Percentiles rank a stretch among this genome's conserved stretches.
These are phyloP conservation scores for Leccinum proliferum DNA, from an alignment of 1,284 basidiomycete species.

Conservation along the genomic window DNA sequence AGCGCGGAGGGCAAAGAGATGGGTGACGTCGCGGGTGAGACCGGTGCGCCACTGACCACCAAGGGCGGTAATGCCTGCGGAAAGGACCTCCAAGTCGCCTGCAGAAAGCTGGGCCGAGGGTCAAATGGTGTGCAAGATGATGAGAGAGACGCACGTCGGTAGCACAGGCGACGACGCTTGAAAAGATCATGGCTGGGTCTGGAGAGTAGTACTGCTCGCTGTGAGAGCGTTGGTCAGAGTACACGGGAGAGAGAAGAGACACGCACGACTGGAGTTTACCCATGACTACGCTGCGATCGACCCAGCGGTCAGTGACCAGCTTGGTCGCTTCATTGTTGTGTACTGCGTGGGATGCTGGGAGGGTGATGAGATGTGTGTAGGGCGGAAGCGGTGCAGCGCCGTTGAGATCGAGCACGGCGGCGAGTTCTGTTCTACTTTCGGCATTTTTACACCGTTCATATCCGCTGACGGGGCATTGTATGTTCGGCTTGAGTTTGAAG, in stretches of 20 bases:
- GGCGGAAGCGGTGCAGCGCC: slow-evolving; percentile 21
- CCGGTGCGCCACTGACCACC: slow-evolving; percentile 78
- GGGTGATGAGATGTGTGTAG: not conserved
- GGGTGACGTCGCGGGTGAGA: slow-evolving; percentile 81
- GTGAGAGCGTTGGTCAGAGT: slow-evolving; percentile 2
- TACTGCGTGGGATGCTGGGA: slow-evolving; percentile 16
- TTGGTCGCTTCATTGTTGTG: slow-evolving; percentile 13
- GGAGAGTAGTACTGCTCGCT: slow-evolving; percentile 65
- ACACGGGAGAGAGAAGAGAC: not conserved
- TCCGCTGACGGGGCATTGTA: too few species aligned
- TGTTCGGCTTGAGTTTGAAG: too few species aligned
- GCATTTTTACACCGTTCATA: too few species aligned
- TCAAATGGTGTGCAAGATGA: not conserved
- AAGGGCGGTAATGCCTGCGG: slow-evolving; percentile 64
- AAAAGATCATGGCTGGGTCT: slow-evolving; percentile 75
- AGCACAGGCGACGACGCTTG: slow-evolving; percentile 69
- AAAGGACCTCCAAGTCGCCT: slow-evolving; percentile 68
- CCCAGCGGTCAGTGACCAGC: slow-evolving; percentile 60
- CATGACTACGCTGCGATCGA: slow-evolving; percentile 56
- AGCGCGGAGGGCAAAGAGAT: slow-evolving; percentile 62
- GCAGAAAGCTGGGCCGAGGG: slow-evolving; percentile 40
- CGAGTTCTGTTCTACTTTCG: slow-evolving; percentile 19
- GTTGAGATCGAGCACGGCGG: slow-evolving; percentile 35
- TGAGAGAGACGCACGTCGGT: slow-evolving; percentile 42
- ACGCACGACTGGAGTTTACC: slow-evolving; percentile 54